These are phyloP conservation scores for Cercophora samala DNA, from an alignment of 495 filamentous ascomycete species.

Conservation along the genomic window DNA sequence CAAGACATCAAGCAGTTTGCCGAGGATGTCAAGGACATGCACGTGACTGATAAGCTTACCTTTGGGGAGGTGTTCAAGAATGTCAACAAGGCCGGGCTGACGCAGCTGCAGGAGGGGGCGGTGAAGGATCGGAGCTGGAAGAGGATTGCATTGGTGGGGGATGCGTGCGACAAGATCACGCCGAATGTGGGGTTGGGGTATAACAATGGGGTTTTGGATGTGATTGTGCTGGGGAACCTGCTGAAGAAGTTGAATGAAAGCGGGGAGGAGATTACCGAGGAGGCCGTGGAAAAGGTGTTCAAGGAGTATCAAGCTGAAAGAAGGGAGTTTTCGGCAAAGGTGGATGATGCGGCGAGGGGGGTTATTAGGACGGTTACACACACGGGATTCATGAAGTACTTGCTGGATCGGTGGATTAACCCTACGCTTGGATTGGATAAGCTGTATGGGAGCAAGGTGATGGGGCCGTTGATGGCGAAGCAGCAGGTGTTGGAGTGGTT, in stretches of 20 bases:
- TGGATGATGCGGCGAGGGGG: neutral
- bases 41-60: constrained; percentile 31
- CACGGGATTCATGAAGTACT: neutral
- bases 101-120: constrained; percentile 38
- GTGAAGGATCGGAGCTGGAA: constrained; percentile 36
- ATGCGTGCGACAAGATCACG: constrained; percentile 40
- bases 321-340: neutral
- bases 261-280: neutral
- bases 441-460: neutral
- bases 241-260: neutral
- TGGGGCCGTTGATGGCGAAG: constrained; percentile 7
- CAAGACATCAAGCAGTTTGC: constrained; percentile 34
- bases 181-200: constrained; percentile 40
- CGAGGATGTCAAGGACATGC: constrained; percentile 28
- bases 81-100: constrained; percentile 22
- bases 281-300: neutral
- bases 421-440: neutral
- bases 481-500: constrained; percentile 9
- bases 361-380: constrained; percentile 4
- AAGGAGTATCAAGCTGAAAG: neutral
- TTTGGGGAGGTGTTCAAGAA: constrained; percentile 40
- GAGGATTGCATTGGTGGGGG: constrained; percentile 40
- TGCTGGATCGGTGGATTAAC: constrained; percentile 2
- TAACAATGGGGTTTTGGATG: constrained; percentile 25
- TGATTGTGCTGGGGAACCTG: neutral